Conservation (phyloP, 495 filamentous ascomycete species). For the Lentithecium fluviatile region DNA sequence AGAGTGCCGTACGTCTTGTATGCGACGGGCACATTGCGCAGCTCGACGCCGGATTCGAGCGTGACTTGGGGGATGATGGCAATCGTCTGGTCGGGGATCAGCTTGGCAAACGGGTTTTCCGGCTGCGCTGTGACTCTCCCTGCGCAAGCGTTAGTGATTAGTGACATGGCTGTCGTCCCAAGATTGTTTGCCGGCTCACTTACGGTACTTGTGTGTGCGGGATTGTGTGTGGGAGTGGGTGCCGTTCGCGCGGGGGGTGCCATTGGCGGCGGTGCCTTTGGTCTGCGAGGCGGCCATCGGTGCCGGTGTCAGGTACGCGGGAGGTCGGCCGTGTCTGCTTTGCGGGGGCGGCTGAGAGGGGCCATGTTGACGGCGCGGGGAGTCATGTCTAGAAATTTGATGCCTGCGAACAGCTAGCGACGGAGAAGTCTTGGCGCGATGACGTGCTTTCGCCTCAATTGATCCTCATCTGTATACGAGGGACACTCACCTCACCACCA, state of each 20-base stretch:
- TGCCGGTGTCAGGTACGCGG: constrained; percentile 15
- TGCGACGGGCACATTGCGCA: constrained; percentile 87
- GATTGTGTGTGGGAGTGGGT: no score
- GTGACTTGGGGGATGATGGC: constrained; percentile 85
- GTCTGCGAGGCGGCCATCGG: constrained; percentile 16
- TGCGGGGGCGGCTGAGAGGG: not conserved
- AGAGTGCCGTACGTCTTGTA: constrained; percentile 84
- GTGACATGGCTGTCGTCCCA: not conserved
- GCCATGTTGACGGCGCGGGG: constrained; percentile 1
- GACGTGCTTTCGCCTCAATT: constrained; percentile 20
- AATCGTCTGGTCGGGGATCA: constrained; percentile 85
- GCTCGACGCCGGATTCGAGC: constrained; percentile 85
- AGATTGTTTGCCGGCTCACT: constrained; percentile 6
- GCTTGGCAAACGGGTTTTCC: constrained; percentile 84
- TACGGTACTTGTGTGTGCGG: constrained; percentile 28
- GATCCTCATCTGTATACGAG: not conserved
- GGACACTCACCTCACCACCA: not conserved
- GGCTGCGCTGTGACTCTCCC: constrained; percentile 66
- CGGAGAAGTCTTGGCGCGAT: constrained; percentile 20
- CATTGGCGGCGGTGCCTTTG: constrained; percentile 11
- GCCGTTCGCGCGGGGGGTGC: no score
- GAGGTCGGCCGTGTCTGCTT: constrained; percentile 4
- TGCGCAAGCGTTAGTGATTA: constrained; percentile 38
- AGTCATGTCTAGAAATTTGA: constrained; percentile 11
- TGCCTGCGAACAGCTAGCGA: constrained; percentile 2